Evolutionary conservation across 768 basidiomycete species (phyloP).

Genomic region (Suillus ampliporus): DNA sequence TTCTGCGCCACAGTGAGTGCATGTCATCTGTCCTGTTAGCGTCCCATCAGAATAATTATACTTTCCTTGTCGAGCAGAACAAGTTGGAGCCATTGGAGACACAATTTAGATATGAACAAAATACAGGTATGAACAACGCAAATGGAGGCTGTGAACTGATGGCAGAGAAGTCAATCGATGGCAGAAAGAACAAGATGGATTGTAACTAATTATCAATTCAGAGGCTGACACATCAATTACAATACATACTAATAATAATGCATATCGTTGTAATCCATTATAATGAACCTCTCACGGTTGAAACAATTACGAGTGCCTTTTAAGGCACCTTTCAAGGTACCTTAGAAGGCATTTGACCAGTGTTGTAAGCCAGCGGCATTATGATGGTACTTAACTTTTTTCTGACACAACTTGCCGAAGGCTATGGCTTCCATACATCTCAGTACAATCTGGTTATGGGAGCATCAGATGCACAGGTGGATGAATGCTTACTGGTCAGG

Average conservation of each 20-base stretch:
- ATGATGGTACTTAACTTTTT: neutral
- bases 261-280: neutral
- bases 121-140: neutral
- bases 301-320: neutral
- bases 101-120: neutral
- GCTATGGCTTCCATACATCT: no score
- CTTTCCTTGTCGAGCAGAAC: neutral
- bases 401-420: no score
- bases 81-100: neutral
- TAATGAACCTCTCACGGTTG: neutral
- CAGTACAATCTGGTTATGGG: no score
- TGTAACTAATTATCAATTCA: no score
- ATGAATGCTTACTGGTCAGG: no score
- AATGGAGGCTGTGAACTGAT: neutral
- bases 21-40: neutral
- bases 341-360: neutral
- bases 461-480: no score
- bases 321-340: neutral
- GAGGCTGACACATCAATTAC: no score
- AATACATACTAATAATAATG: no score
- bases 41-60: neutral
- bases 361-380: neutral
- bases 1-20: neutral
- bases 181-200: no score
- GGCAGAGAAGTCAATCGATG: no score